Conservation (phyloP, 805 yeast species). For the Saccharomycopsis capsularis region DNA sequence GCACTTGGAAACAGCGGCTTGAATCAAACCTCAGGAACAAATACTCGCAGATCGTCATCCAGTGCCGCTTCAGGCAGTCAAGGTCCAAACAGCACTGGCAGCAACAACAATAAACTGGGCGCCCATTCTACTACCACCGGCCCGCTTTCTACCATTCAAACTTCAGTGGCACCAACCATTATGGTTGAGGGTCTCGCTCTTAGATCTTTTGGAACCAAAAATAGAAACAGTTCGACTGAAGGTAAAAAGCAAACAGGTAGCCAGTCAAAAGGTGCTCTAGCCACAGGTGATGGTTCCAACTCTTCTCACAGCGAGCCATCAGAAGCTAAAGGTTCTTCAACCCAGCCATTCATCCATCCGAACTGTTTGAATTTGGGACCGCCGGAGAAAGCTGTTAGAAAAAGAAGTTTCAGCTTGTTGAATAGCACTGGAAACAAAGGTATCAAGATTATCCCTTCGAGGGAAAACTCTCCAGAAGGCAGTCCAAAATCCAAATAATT, state of each 20-base stretch:
- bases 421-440: background rate
- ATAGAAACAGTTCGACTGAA: background rate
- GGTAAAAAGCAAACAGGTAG: background rate
- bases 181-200: conserved; percentile 22
- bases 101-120: conserved; percentile 1
- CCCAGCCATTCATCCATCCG: no score
- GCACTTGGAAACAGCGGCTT: conserved; percentile 1
- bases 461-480: background rate
- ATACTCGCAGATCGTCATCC: background rate
- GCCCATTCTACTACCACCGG: background rate
- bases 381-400: no score
- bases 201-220: conserved; percentile 20
- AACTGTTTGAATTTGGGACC: no score
- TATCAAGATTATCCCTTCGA: background rate
- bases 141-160: background rate
- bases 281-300: background rate
- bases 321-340: no score
- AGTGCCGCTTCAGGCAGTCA: background rate
- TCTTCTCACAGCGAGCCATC: background rate
- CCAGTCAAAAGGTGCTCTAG: background rate
- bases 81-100: background rate
- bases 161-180: conserved; percentile 16
- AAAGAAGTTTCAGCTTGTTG: conserved; percentile 15
- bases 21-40: background rate
- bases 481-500: no score